phyloP scores from a whole-genome alignment of 2,329 filamentous ascomycete species.

The Purpureocillium takamizusanense region DNA sequence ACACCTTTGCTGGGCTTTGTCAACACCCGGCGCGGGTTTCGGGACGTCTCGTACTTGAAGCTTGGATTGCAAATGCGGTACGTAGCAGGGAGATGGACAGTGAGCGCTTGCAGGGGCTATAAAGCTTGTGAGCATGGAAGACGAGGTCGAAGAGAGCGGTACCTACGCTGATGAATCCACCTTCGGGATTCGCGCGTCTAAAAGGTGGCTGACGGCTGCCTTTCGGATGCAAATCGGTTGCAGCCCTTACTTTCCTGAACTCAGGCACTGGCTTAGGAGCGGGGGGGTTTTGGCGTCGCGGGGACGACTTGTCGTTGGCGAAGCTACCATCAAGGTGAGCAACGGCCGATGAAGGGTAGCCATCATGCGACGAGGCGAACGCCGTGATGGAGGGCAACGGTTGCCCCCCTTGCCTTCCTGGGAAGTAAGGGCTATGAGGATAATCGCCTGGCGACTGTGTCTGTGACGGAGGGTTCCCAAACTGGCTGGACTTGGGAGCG shows the following conservation, averaged over 20 bases:
- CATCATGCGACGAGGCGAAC: slow-evolving; percentile 58
- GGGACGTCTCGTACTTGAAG: slow-evolving; percentile 98
- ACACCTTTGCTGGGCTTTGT: slow-evolving; percentile 97
- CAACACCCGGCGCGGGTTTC: slow-evolving; percentile 88
- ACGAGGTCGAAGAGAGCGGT: not conserved
- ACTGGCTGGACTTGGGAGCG: slow-evolving; percentile 52
- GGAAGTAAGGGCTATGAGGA: slow-evolving; percentile 49
- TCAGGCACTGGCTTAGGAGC: slow-evolving; percentile 65
- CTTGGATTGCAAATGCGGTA: slow-evolving; percentile 97
- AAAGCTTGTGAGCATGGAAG: not conserved
- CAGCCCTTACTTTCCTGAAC: slow-evolving; percentile 68
- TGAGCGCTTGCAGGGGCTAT: slow-evolving; percentile 90
- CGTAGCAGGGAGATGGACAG: slow-evolving; percentile 83
- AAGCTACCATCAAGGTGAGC: slow-evolving; percentile 62
- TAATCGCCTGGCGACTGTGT: slow-evolving; percentile 75
- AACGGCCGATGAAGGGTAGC: slow-evolving; percentile 65
- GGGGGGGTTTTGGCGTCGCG: slow-evolving; percentile 42
- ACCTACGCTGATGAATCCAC: slow-evolving; percentile 92
- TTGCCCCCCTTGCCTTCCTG: slow-evolving; percentile 38
- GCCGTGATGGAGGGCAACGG: slow-evolving; percentile 68
- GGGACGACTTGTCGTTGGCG: slow-evolving; percentile 47
- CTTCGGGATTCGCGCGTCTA: slow-evolving; percentile 88
- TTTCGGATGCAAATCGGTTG: slow-evolving; percentile 69
- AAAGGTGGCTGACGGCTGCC: slow-evolving; percentile 85
- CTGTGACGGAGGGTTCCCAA: slow-evolving; percentile 40